These are phyloP conservation scores for Teratosphaeria pseudoeucalypti DNA, from an alignment of 2,329 filamentous ascomycete species.

Conservation along the genomic window DNA sequence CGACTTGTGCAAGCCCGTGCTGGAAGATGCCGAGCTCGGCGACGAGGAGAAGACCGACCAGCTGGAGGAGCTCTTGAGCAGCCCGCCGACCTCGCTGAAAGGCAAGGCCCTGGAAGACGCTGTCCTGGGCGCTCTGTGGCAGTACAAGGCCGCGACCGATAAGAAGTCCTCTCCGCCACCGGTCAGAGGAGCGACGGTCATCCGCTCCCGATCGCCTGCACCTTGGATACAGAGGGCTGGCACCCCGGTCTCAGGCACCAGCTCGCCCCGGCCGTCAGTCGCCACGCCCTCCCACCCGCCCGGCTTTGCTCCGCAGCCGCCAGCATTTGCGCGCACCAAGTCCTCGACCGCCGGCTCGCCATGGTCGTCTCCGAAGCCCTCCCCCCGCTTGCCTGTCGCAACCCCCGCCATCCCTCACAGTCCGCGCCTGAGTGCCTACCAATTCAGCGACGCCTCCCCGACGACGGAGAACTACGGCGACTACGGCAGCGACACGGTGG, in stretches of 20 bases:
- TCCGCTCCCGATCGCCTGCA: slow-evolving; percentile 82
- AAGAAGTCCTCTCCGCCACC: slow-evolving; percentile 67
- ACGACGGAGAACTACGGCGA: slow-evolving; percentile 82
- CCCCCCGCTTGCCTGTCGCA: slow-evolving; percentile 79
- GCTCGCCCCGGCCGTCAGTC: slow-evolving; percentile 65
- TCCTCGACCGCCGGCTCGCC: slow-evolving; percentile 66
- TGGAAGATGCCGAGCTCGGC: slow-evolving; percentile 71
- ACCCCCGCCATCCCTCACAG: slow-evolving; percentile 89
- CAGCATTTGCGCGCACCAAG: slow-evolving; percentile 65
- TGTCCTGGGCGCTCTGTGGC: slow-evolving; percentile 83
- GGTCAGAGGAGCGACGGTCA: slow-evolving; percentile 65
- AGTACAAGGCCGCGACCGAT: slow-evolving; percentile 54
- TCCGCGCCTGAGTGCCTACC: slow-evolving; percentile 86
- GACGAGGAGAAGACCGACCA: slow-evolving; percentile 94
- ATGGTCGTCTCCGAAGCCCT: slow-evolving; percentile 87
- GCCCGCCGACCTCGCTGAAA: slow-evolving; percentile 58
- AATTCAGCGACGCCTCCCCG: slow-evolving; percentile 77
- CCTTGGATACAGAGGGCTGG: slow-evolving; percentile 69
- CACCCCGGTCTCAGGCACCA: slow-evolving; percentile 69
- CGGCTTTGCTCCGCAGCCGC: slow-evolving; percentile 62
- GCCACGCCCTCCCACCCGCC: slow-evolving; percentile 77
- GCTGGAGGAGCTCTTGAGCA: slow-evolving; percentile 74
- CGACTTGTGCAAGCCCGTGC: slow-evolving; percentile 78
- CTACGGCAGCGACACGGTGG: slow-evolving; percentile 85
- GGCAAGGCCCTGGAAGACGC: slow-evolving; percentile 78